These are phyloP conservation scores for Penicillium sp. DNA, from an alignment of 2,329 filamentous ascomycete species.

Conservation along the genomic window DNA sequence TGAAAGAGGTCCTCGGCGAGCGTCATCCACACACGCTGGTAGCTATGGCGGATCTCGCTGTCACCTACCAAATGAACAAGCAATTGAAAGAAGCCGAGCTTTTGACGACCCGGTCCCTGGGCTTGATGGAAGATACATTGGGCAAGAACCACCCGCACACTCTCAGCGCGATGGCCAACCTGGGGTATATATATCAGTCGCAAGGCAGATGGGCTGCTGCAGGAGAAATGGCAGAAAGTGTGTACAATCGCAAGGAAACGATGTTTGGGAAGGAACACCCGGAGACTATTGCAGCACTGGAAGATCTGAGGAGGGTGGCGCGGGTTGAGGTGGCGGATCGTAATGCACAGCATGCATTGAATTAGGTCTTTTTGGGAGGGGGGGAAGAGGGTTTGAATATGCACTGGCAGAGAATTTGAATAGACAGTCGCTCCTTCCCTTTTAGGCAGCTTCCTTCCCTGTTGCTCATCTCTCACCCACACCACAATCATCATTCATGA, in stretches of 20 bases:
- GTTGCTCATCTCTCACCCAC: too few species aligned
- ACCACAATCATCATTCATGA: too few species aligned
- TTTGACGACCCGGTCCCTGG: neutral
- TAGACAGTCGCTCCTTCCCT: too few species aligned
- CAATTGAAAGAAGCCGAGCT: constrained; percentile 5
- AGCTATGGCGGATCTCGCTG: constrained; percentile 10
- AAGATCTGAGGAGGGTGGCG: constrained; percentile 9
- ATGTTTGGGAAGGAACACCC: constrained; percentile 8
- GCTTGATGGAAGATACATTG: constrained; percentile 10
- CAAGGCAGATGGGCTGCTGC: constrained; percentile 13
- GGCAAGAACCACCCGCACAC: constrained; percentile 12
- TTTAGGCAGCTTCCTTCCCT: too few species aligned
- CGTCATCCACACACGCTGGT: constrained; percentile 11
- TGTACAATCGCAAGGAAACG: constrained; percentile 3
- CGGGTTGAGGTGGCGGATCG: constrained; percentile 12
- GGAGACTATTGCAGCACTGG: constrained; percentile 11
- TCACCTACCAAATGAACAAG: constrained; percentile 9
- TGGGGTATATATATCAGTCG: constrained; percentile 14
- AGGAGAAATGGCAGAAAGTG: constrained; percentile 6
- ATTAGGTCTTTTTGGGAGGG: constrained; percentile 5
- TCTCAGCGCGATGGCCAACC: constrained; percentile 11
- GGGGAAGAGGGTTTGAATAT: neutral
- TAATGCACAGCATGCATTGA: constrained; percentile 9
- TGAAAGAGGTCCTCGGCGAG: constrained; percentile 12
- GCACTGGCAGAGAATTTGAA: too few species aligned